Evolutionary conservation across 306 rosid species (phyloP), one percentile per base, ranked within the genome.

Genomic region (Herpetospermum pedunculosum): DNA sequence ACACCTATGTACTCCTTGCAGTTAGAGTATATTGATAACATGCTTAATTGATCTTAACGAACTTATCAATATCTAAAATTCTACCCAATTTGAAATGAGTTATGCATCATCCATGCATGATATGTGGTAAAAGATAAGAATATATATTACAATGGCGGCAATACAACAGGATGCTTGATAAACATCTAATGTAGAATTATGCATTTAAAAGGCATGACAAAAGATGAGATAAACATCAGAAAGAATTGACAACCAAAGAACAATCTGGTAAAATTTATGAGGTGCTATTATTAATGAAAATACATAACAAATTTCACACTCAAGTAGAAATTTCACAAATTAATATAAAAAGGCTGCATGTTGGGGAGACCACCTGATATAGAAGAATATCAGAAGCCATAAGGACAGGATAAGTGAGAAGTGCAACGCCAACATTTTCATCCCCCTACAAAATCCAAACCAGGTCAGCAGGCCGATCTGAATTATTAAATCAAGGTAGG

Each of bases 341-440:
- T 53, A 18, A 69, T 26, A 55, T 55, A 54, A n/a, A 69, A 47
- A 30, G 25, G 79, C 78, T 75, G 64, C 58, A 37, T 54, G 29
- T 75, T 64, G 71, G 57, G 44, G 70, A 78, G 81, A 76, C 80
- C 77, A 91, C 98, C 98, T 94, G 94, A 81, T 91, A 94, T 59
- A 94, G 82, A 40, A 94, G 98, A 84, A 94, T 94, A 84, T 94
- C 98, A 72, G 98, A 88, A 80, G 98, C 98, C 98, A 94, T 94
- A 73, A 94, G 80, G 80, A 94, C 98, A 72, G 98, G 98, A 84
- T 94, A 94, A 35, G 98, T 94, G 88, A 94, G 87, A 78, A 94
- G 97, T 54, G 87, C 97, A 74, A 91, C 96, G 47, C 97, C 97
- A 80, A 91, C 97, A 83, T 94, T 92, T 77, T 94, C 98, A 74